Evolutionary conservation across 306 rosid genomes (phyloP).

Genomic region (Senna siamea): DNA sequence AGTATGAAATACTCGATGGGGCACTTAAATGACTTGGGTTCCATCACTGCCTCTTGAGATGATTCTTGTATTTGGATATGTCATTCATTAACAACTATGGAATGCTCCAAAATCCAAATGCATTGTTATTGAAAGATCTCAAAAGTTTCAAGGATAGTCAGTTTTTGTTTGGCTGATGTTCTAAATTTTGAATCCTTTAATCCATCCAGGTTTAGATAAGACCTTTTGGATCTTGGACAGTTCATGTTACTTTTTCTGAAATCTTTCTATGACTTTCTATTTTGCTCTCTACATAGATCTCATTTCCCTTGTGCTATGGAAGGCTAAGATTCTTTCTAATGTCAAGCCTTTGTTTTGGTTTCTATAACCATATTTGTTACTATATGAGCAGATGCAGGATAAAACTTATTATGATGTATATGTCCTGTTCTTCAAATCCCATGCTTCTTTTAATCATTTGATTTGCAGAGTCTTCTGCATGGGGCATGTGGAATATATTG

Average conservation of each 20-base stretch:
- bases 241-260: background rate
- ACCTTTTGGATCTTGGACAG: background rate
- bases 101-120: background rate
- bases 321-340: background rate
- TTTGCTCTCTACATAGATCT: background rate
- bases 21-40: too few relatives aligned
- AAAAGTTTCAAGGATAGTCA: background rate
- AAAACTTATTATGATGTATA: background rate
- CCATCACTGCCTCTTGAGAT: too few relatives aligned
- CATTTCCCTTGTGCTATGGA: conserved; percentile 8
- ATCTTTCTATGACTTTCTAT: background rate
- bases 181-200: background rate
- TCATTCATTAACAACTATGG: background rate
- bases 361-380: background rate
- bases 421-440: background rate
- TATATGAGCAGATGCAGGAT: background rate
- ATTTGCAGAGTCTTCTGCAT: background rate
- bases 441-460: background rate
- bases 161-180: background rate
- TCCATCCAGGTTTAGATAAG: background rate
- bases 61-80: background rate
- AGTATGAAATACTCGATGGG: too few relatives aligned
- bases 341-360: background rate
- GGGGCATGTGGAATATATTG: background rate
- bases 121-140: background rate